Evolutionary conservation across 2,329 filamentous ascomycete genomes (phyloP).

Genomic region (Fusarium torulosum): DNA sequence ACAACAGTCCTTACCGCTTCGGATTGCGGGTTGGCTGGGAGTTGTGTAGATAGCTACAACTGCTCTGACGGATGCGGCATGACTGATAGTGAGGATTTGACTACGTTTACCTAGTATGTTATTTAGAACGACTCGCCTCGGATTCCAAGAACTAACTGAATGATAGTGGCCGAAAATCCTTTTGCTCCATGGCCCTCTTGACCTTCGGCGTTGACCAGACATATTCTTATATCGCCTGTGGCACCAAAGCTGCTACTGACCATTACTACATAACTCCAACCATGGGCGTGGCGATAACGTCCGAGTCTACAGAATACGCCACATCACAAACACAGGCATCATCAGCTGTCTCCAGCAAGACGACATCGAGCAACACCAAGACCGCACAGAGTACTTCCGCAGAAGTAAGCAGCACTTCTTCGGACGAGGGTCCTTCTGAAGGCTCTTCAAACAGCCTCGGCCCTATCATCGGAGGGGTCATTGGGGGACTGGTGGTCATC

Average conservation of each 20-base stretch:
- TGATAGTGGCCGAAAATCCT: constrained; percentile 5
- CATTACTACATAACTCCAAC: constrained; percentile 46
- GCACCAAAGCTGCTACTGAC: constrained; percentile 44
- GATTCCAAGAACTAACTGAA: neutral
- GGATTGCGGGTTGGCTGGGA: constrained; percentile 56
- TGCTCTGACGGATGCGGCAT: constrained; percentile 54
- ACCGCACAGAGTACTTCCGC: neutral
- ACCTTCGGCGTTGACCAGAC: constrained; percentile 51
- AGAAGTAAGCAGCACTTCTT: neutral
- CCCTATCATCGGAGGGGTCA: constrained; percentile 53
- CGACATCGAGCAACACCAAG: constrained; percentile 7
- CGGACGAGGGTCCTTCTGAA: neutral
- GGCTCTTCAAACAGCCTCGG: constrained; percentile 44
- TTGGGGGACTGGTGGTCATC: constrained; percentile 54
- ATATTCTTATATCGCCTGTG: constrained; percentile 57
- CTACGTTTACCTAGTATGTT: constrained; percentile 55
- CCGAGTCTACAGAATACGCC: constrained; percentile 5
- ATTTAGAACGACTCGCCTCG: fast-evolving
- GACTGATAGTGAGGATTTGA: constrained; percentile 37
- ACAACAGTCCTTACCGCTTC: constrained; percentile 52
- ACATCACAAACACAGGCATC: neutral
- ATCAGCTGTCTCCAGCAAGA: neutral
- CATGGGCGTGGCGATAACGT: neutral
- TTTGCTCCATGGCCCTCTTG: constrained; percentile 55
- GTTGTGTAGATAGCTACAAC: constrained; percentile 51